Evolutionary conservation across 371 early-diverging fungal genomes (phyloP).

Genomic region (Apophysomyces variabilis): DNA sequence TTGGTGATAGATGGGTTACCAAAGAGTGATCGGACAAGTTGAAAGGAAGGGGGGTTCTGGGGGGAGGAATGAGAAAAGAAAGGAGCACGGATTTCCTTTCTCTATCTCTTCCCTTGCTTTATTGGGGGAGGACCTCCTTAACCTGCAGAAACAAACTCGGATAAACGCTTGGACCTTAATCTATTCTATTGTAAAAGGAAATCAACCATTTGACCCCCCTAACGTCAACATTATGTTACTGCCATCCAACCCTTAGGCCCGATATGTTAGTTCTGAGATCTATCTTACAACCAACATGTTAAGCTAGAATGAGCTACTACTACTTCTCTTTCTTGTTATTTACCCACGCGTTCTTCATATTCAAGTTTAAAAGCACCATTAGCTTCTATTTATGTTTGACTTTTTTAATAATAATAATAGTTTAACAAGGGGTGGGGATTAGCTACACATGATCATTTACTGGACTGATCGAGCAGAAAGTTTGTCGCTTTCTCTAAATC

Average conservation of each 20-base stretch:
- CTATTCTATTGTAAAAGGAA: not conserved
- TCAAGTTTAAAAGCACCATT: not conserved
- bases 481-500: conserved; percentile 74
- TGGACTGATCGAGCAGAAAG: conserved; percentile 64
- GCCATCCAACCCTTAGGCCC: conserved; percentile 1
- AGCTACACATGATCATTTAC: conserved; percentile 19
- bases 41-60: not conserved
- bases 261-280: conserved; percentile 1
- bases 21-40: not conserved
- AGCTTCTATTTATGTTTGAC: conserved; percentile 13
- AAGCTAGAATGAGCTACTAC: not conserved
- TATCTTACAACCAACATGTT: not conserved
- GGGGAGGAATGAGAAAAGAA: not conserved
- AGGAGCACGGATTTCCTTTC: conserved; percentile 5
- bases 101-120: not conserved
- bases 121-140: conserved; percentile 3
- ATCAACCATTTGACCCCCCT: conserved; percentile 3
- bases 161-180: conserved; percentile 11
- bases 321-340: not conserved
- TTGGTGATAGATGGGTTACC: not conserved
- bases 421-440: conserved; percentile 1
- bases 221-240: conserved; percentile 9
- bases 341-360: not conserved
- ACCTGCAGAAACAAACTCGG: not conserved
- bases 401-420: conserved; percentile 7